phyloP scores from a whole-genome alignment of 345 rosid genomes.

The Lepidium didymum region DNA sequence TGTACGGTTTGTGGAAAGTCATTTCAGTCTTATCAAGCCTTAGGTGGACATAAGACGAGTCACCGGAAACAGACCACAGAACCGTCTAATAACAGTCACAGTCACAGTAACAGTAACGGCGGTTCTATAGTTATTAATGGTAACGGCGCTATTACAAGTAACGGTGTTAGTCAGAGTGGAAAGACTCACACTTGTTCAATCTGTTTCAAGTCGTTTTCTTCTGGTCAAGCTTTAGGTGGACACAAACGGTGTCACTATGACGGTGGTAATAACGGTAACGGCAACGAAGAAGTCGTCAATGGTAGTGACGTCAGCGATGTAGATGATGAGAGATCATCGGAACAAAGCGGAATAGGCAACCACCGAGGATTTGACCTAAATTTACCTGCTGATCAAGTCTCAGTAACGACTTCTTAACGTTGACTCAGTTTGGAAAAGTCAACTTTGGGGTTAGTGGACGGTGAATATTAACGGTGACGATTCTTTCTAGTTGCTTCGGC shows the following conservation, averaged over 20 bases:
- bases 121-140: neutral
- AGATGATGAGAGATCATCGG: slow-evolving; percentile 24
- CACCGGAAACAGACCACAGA: slow-evolving; percentile 57
- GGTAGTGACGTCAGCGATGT: slow-evolving; percentile 21
- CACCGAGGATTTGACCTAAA: slow-evolving; percentile 61
- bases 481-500: slow-evolving; percentile 15
- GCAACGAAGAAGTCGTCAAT: slow-evolving; percentile 14
- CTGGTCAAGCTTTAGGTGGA: slow-evolving; percentile 82
- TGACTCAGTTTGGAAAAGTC: slow-evolving; percentile 19
- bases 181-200: slow-evolving; percentile 52
- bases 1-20: slow-evolving; percentile 74
- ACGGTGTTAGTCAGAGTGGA: slow-evolving; percentile 21
- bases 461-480: slow-evolving; percentile 20
- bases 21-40: slow-evolving; percentile 75
- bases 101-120: slow-evolving; percentile 15
- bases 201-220: slow-evolving; percentile 59
- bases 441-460: slow-evolving; percentile 22
- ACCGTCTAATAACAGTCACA: slow-evolving; percentile 21
- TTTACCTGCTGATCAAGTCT: slow-evolving; percentile 42
- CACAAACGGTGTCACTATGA: slow-evolving; percentile 79
- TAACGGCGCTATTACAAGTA: slow-evolving; percentile 2
- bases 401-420: slow-evolving; percentile 16
- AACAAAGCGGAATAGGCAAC: slow-evolving; percentile 15
- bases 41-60: slow-evolving; percentile 94
- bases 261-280: slow-evolving; percentile 26